Percentiles rank a stretch among this genome's conserved stretches.
phyloP scores from a whole-genome alignment of 2,329 filamentous ascomycete genomes.

The Thelonectria discophora region DNA sequence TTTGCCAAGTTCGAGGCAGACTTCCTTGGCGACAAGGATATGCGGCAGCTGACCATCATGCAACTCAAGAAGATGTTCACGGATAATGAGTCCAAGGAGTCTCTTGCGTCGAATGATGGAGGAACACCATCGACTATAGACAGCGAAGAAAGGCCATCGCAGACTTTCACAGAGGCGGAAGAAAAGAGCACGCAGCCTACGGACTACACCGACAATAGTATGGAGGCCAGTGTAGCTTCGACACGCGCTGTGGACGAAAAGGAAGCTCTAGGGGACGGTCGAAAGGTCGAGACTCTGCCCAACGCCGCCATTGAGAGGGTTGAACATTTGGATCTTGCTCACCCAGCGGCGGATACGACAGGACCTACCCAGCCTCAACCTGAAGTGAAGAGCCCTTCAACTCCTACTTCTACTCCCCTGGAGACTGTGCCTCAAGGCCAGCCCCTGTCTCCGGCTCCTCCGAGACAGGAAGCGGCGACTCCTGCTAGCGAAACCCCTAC shows the following conservation, averaged over 20 bases:
- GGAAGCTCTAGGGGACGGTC: constrained; percentile 40
- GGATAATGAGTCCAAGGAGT: constrained; percentile 85
- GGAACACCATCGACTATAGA: constrained; percentile 64
- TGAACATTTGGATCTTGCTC: constrained; percentile 60
- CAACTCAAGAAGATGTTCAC: constrained; percentile 96
- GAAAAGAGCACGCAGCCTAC: constrained; percentile 58
- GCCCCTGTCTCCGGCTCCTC: constrained; percentile 32
- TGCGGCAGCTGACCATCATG: constrained; percentile 87
- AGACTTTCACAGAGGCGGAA: constrained; percentile 57
- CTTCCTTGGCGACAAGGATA: constrained; percentile 97
- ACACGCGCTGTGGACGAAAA: constrained; percentile 39
- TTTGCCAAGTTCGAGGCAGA: constrained; percentile 93
- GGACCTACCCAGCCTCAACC: constrained; percentile 21
- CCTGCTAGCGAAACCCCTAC: constrained; percentile 18
- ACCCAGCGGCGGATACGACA: constrained; percentile 44
- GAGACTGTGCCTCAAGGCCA: constrained; percentile 31
- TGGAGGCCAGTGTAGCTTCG: constrained; percentile 45
- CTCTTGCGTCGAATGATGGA: constrained; percentile 73
- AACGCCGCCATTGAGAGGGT: constrained; percentile 56
- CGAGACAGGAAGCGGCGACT: constrained; percentile 21
- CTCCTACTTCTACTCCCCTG: constrained; percentile 16
- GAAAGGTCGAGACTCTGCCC: constrained; percentile 43
- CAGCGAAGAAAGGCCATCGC: constrained; percentile 57
- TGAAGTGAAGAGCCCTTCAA: constrained; percentile 12
- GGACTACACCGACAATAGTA: constrained; percentile 48